Conservation (phyloP, 805 yeast species). For the Blastobotrys terrestris region DNA sequence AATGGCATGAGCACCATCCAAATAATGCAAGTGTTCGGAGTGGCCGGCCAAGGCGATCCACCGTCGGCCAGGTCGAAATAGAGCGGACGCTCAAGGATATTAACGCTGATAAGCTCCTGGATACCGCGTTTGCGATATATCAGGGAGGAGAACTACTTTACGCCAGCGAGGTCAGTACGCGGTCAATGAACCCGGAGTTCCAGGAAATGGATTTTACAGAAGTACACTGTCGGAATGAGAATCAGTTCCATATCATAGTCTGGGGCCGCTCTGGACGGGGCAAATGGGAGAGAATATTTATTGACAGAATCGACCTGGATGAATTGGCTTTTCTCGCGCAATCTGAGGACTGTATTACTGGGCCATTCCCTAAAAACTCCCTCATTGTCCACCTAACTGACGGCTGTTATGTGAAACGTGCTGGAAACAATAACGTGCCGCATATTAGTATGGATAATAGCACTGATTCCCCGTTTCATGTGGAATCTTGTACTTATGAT, state of each 20-base stretch:
- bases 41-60: background rate
- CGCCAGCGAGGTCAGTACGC: conserved; percentile 15
- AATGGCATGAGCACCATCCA: background rate
- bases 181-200: conserved; percentile 22
- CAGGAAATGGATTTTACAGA: conserved; percentile 15
- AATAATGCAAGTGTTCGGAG: background rate
- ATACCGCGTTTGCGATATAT: conserved; percentile 15
- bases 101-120: conserved; percentile 17
- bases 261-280: conserved; percentile 9
- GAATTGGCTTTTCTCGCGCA: conserved; percentile 17
- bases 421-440: too few relatives aligned
- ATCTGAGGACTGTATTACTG: conserved; percentile 12
- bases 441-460: background rate
- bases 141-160: conserved; percentile 11
- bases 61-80: conserved; percentile 5
- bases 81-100: conserved; percentile 30
- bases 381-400: conserved; percentile 17
- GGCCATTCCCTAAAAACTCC: conserved; percentile 15
- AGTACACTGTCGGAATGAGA: conserved; percentile 9
- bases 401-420: conserved; percentile 16
- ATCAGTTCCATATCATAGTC: conserved; percentile 11
- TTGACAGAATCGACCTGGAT: conserved; percentile 10
- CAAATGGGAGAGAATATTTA: conserved; percentile 9
- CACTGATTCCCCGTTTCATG: background rate
- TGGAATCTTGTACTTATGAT: conserved; percentile 20